A percentile compares a stretch with the other conserved stretches of the same genome.
These are phyloP conservation scores for Trametes pubescens DNA, from an alignment of 1,284 basidiomycete species.

Conservation along the genomic window DNA sequence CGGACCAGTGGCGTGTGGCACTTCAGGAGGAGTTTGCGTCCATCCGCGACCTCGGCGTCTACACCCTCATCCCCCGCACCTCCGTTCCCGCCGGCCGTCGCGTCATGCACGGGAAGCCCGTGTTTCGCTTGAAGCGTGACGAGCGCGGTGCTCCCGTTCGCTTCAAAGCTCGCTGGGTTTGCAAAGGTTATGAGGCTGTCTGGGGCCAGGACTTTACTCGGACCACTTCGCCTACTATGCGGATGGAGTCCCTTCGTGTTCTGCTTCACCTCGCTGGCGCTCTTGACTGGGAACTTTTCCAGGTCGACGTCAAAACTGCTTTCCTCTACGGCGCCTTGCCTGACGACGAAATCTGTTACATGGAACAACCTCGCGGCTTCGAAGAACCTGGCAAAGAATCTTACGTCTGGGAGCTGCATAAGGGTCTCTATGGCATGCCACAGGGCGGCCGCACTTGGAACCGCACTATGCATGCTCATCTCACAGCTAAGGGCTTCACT, in stretches of 20 bases:
- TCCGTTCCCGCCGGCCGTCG: slow-evolving; percentile 16
- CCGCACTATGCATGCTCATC: slow-evolving; percentile 13
- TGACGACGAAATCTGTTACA: slow-evolving; percentile 44
- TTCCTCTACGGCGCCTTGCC: slow-evolving; percentile 52
- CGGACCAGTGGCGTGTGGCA: slow-evolving; percentile 36
- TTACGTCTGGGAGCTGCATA: slow-evolving; percentile 27
- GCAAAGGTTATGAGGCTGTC: slow-evolving; percentile 19
- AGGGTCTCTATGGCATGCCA: slow-evolving; percentile 34
- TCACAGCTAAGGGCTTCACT: slow-evolving; percentile 18
- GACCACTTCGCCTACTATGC: slow-evolving; percentile 28
- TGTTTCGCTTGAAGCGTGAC: slow-evolving; percentile 23
- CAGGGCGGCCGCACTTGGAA: slow-evolving; percentile 35
- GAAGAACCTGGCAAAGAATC: slow-evolving; percentile 35
- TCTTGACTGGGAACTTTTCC: slow-evolving; percentile 17
- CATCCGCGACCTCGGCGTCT: slow-evolving; percentile 21
- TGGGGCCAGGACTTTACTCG: slow-evolving; percentile 20
- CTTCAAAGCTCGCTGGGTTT: slow-evolving; percentile 23
- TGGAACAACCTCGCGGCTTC: slow-evolving; percentile 49
- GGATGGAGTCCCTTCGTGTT: slow-evolving; percentile 24
- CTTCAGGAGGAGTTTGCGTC: slow-evolving; percentile 28
- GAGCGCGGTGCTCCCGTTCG: slow-evolving; percentile 10
- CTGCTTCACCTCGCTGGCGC: slow-evolving; percentile 19
- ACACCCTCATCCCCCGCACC: slow-evolving; percentile 21
- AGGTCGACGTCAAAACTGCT: slow-evolving; percentile 56
- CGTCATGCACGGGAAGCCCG: slow-evolving; percentile 23